phyloP scores from a whole-genome alignment of 2,329 filamentous ascomycete genomes.

The Xylariaceae sp. region DNA sequence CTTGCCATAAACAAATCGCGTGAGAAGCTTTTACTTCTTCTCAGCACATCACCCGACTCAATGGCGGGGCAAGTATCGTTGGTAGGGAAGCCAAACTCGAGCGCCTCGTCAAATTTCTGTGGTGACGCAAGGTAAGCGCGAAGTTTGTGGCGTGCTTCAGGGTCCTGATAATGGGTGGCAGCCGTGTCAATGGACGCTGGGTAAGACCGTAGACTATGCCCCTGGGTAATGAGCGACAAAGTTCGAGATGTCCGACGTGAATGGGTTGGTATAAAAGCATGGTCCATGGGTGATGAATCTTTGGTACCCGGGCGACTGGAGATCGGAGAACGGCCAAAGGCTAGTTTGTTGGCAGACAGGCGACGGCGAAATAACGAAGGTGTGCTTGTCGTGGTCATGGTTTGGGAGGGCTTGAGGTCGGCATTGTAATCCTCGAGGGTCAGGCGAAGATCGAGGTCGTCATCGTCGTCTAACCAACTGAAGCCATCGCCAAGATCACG shows the following conservation, averaged over 20 bases:
- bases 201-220: constrained; percentile 40
- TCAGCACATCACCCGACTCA: constrained; percentile 29
- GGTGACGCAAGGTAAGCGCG: constrained; percentile 81
- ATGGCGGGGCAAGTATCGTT: constrained; percentile 39
- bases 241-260: constrained; percentile 48
- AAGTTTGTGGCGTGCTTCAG: constrained; percentile 79
- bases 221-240: constrained; percentile 49
- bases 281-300: constrained; percentile 34
- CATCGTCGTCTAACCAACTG: constrained; percentile 68
- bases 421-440: constrained; percentile 65
- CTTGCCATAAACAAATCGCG: constrained; percentile 27
- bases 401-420: constrained; percentile 50
- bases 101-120: constrained; percentile 91
- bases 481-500: constrained; percentile 62
- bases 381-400: constrained; percentile 40
- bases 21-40: constrained; percentile 21
- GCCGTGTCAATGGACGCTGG: constrained; percentile 58
- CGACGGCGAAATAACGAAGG: constrained; percentile 59
- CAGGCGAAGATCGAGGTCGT: constrained; percentile 62
- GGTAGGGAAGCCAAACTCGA: constrained; percentile 87
- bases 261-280: constrained; percentile 32
- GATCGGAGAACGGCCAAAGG: constrained; percentile 52
- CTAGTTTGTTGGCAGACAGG: constrained; percentile 65
- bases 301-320: constrained; percentile 45
- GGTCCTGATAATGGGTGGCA: constrained; percentile 83